Conservation (phyloP, 1,284 basidiomycete genomes). For the Lignosus rhinocerotis region DNA sequence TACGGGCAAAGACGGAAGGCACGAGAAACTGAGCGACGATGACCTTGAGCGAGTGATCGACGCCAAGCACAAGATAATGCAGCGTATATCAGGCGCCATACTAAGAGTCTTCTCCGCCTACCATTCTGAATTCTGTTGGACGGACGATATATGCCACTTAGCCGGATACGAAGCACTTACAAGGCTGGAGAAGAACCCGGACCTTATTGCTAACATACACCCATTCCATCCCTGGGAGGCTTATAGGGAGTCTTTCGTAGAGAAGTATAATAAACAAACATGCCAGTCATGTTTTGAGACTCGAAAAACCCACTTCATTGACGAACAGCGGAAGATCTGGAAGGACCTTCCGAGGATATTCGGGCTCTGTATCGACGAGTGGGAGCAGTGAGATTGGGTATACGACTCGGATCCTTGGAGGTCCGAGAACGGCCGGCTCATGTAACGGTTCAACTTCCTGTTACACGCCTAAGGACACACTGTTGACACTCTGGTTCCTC, state of each 20-base stretch:
- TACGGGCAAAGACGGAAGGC: slow-evolving; percentile 1
- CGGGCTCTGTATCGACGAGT: neutral
- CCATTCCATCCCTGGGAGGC: neutral
- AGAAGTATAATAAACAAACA: neutral
- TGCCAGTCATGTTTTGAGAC: neutral
- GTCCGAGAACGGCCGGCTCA: too few relatives aligned
- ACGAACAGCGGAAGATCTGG: neutral
- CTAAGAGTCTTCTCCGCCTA: neutral
- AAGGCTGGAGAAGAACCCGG: neutral
- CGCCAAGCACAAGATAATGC: neutral
- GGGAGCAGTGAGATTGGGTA: too few relatives aligned
- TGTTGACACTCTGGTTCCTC: too few relatives aligned
- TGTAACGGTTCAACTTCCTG: too few relatives aligned
- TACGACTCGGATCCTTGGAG: too few relatives aligned
- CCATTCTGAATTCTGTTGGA: neutral
- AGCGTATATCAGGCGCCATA: neutral
- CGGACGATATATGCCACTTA: neutral
- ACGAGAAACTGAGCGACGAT: neutral
- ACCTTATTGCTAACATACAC: neutral
- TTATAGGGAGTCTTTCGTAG: neutral
- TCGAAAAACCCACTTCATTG: neutral
- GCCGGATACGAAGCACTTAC: neutral
- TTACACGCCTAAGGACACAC: too few relatives aligned
- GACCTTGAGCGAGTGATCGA: neutral
- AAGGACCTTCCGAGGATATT: neutral